These are phyloP conservation scores for Melastoma candidum DNA, from an alignment of 441 rosid species.

Conservation along the genomic window DNA sequence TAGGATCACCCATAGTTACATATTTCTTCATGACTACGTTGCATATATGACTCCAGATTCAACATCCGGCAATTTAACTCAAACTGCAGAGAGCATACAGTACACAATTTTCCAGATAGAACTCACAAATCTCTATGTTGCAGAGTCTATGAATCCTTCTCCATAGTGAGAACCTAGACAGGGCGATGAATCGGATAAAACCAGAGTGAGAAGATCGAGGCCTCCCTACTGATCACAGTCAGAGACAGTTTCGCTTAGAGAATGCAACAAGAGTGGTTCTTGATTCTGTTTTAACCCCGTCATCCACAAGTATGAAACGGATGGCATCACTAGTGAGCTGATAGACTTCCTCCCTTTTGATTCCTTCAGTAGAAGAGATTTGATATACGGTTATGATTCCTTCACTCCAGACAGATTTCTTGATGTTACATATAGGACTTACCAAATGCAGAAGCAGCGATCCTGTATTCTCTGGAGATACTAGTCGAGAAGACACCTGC, in stretches of 20 bases:
- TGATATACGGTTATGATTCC: conserved; percentile 6
- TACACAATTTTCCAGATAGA: too few relatives aligned
- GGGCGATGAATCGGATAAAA: too few relatives aligned
- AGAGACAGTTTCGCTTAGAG: conserved; percentile 22
- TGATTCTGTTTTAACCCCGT: conserved; percentile 50
- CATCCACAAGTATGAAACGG: conserved; percentile 63
- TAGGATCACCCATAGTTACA: too few relatives aligned
- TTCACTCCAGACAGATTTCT: conserved; percentile 1
- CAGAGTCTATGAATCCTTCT: too few relatives aligned
- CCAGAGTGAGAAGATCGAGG: too few relatives aligned
- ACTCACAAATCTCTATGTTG: too few relatives aligned
- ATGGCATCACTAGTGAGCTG: conserved; percentile 58
- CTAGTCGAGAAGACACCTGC: conserved; percentile 81
- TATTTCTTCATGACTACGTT: too few relatives aligned
- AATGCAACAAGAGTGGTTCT: conserved; percentile 32
- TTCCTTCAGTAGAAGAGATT: conserved; percentile 28
- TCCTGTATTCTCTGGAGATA: conserved; percentile 56
- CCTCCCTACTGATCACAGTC: conserved; percentile 3
- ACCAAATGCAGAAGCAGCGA: conserved; percentile 77
- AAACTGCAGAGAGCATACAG: too few relatives aligned
- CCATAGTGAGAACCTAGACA: too few relatives aligned
- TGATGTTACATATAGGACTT: conserved; percentile 12
- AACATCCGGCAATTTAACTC: too few relatives aligned
- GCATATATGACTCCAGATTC: too few relatives aligned
- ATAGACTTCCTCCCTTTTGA: conserved; percentile 54